A percentile compares a stretch with the other conserved stretches of the same genome.
Conservation (phyloP, 371 early-diverging fungal genomes). For the Mucor velutinosus region DNA sequence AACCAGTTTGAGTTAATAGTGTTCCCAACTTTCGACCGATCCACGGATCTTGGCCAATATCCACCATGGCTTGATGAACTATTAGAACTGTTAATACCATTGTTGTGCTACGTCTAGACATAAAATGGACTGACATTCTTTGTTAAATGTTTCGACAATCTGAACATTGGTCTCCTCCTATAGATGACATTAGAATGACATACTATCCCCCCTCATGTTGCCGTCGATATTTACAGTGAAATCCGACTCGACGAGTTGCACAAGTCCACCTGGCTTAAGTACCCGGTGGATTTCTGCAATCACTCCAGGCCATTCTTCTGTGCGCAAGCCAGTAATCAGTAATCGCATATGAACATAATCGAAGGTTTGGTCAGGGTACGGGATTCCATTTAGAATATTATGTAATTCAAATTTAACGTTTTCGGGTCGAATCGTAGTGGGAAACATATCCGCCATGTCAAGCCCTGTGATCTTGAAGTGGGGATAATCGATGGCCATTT, state of each 20-base stretch:
- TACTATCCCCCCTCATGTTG: background rate
- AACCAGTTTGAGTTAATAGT: slow-evolving; percentile 24
- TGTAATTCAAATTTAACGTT: slow-evolving; percentile 44
- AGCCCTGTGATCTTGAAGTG: slow-evolving; percentile 53
- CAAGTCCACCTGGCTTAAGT: slow-evolving; percentile 48
- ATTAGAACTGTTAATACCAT: background rate
- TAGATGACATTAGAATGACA: background rate
- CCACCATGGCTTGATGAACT: slow-evolving; percentile 35
- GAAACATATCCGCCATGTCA: slow-evolving; percentile 56
- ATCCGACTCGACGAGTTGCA: slow-evolving; percentile 47
- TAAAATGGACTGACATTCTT: slow-evolving; percentile 11
- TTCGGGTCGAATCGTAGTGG: slow-evolving; percentile 43
- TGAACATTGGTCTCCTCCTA: slow-evolving; percentile 16
- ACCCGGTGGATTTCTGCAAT: slow-evolving; percentile 45
- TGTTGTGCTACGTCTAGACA: background rate
- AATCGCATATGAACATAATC: slow-evolving; percentile 55
- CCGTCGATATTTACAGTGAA: slow-evolving; percentile 29
- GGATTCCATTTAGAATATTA: slow-evolving; percentile 43
- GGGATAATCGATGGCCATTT: slow-evolving; percentile 63
- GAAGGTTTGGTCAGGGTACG: slow-evolving; percentile 47
- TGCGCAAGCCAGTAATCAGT: slow-evolving; percentile 34
- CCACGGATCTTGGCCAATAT: slow-evolving; percentile 40
- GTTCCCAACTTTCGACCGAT: slow-evolving; percentile 34
- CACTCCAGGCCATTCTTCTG: slow-evolving; percentile 38
- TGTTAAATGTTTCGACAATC: slow-evolving; percentile 16